phyloP scores from a whole-genome alignment of 2,329 filamentous ascomycete species.

The Sphaceloma murrayae region DNA sequence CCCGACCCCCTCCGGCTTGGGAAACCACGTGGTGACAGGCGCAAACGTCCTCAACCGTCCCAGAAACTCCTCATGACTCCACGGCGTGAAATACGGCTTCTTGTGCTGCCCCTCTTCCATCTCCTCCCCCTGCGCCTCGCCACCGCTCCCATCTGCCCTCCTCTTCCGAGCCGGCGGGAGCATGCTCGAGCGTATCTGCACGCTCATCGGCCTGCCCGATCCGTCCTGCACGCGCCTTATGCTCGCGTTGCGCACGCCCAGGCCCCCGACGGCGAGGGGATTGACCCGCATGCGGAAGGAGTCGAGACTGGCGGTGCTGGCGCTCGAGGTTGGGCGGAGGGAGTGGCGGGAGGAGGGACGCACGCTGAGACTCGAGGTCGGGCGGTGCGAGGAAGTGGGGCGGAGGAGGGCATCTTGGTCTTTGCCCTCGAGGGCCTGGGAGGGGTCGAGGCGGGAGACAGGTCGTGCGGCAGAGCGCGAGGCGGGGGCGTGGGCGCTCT shows the following conservation, averaged over 20 bases:
- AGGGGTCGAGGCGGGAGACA: background rate
- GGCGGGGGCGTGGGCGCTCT: slow-evolving; percentile 9
- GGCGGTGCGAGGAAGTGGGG: background rate
- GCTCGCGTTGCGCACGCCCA: background rate
- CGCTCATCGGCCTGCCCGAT: slow-evolving; percentile 1
- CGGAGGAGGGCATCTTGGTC: background rate
- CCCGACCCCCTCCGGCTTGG: slow-evolving; percentile 74
- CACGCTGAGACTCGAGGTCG: background rate
- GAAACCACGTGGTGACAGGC: slow-evolving; percentile 86
- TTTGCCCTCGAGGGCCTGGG: background rate
- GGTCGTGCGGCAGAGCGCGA: slow-evolving; percentile 4
- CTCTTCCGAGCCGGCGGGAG: background rate
- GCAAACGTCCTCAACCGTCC: slow-evolving; percentile 77
- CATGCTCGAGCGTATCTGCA: background rate
- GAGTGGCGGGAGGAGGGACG: background rate
- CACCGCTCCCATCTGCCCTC: background rate
- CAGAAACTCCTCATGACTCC: slow-evolving; percentile 74
- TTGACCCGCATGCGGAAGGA: slow-evolving; percentile 4
- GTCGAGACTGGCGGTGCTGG: background rate
- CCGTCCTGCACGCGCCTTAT: background rate
- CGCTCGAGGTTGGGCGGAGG: background rate
- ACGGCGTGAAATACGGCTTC: slow-evolving; percentile 57
- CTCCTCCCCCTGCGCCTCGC: background rate
- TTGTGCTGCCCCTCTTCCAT: background rate
- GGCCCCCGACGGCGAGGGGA: background rate